Evolutionary conservation across 164 flowering plant species (phyloP).

Genomic region (Magnolia kwangsiensis): DNA sequence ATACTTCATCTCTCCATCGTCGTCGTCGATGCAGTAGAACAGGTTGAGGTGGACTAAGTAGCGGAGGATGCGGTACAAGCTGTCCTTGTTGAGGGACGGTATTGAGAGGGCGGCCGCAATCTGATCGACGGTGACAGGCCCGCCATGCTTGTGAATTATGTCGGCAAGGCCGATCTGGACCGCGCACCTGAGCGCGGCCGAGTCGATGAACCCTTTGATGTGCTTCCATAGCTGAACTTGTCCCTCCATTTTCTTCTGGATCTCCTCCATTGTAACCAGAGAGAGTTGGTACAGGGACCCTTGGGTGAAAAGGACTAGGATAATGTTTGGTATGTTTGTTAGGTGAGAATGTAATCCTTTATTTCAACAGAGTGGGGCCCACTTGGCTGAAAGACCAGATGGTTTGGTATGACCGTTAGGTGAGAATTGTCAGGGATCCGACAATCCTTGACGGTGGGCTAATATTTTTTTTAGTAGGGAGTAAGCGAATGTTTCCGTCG

Average conservation of each 20-base stretch:
- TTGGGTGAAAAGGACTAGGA: no score
- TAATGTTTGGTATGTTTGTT: no score
- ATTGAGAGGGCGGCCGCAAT: neutral
- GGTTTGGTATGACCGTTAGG: no score
- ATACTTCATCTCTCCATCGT: neutral
- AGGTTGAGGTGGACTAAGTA: slow-evolving; percentile 2
- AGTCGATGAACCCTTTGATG: neutral
- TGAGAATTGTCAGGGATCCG: no score
- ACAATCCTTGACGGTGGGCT: no score
- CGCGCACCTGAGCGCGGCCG: neutral
- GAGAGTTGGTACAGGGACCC: no score
- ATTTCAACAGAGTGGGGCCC: no score
- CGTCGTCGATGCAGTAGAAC: neutral
- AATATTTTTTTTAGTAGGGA: no score
- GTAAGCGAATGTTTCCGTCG: no score
- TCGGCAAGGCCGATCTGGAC: neutral
- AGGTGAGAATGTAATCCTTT: no score
- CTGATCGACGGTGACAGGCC: neutral
- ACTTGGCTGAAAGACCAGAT: no score
- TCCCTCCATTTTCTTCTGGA: neutral
- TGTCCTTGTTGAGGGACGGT: neutral
- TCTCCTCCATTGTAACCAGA: no score
- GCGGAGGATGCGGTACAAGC: neutral
- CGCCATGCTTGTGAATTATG: slow-evolving; percentile 2
- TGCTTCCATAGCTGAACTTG: neutral